Conservation (phyloP, 805 yeast species). For the Isabelozyma rhagii region DNA sequence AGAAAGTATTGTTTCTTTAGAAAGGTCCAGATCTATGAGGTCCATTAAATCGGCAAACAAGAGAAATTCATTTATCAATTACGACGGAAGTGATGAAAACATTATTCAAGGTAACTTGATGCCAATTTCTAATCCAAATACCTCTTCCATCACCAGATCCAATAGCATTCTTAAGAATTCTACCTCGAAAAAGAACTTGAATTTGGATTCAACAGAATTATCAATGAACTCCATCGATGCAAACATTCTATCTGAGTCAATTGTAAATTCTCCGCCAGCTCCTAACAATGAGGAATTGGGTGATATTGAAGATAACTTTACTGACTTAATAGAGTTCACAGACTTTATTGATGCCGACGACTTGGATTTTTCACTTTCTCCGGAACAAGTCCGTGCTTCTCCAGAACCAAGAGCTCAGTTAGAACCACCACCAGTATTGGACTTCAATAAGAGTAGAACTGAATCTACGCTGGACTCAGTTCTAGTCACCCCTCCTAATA, state of each 20-base stretch:
- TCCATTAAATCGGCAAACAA: constrained; percentile 41
- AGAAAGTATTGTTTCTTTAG: constrained; percentile 69
- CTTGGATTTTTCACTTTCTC: constrained; percentile 27
- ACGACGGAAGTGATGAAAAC: constrained; percentile 40
- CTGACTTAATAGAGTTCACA: constrained; percentile 38
- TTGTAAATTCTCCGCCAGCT: no score
- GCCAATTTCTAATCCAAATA: constrained; percentile 11
- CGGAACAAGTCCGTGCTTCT: constrained; percentile 5
- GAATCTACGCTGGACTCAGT: background rate
- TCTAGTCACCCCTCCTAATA: constrained; percentile 3
- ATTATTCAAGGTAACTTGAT: constrained; percentile 21
- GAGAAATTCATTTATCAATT: constrained; percentile 38
- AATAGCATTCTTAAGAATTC: constrained; percentile 39
- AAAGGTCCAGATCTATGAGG: constrained; percentile 58
- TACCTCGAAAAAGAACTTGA: constrained; percentile 15
- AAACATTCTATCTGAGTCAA: background rate
- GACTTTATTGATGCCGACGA: constrained; percentile 40
- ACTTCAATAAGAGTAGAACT: background rate
- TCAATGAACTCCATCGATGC: constrained; percentile 7
- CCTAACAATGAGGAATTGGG: background rate
- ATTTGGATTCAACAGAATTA: constrained; percentile 1
- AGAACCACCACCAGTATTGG: background rate
- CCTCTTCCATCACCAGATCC: constrained; percentile 23
- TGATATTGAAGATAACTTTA: constrained; percentile 8
- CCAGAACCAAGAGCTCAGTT: background rate